Base-by-base conservation (phyloP, 352 stramenopile species). In the Pythium periplocum region DNA sequence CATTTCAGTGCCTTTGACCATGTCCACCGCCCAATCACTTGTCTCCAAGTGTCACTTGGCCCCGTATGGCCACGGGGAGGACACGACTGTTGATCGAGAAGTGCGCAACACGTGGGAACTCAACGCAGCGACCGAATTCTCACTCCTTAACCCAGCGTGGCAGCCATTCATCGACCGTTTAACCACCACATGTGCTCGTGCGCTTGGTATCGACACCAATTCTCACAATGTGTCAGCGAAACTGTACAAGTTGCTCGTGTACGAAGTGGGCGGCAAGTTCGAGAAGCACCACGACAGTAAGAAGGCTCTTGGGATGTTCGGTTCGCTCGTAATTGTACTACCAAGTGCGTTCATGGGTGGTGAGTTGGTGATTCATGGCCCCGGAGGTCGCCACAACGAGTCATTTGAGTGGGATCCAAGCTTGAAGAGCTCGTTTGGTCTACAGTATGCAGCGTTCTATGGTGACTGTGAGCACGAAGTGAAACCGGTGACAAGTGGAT, bases 251-350 rank as follows among this genome's bases (percentile, higher is more conserved):
- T 45, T 83, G 55, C 53, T 83, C 2, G 40, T 78, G 12, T 78
- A 78, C 48, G 69, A 71, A 17, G 44, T 48, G 43, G 69, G 64
- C 5, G 72, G 69, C 31, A 68, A 73, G 51, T 79, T 83, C 46
- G 31, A 62, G 17, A 54, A 42, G 17, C 66, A 79, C 54, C 62
- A 71, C 40, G 72, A 83, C 47, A 83, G 63, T 39, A 69, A 83
- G 59, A 79, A 83, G 52, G 67, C 74, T 43, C 37, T 46, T 34
- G 69, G 69, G 8, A 79, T 79, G 69, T 75, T 83, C 41, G 72
- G 67, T 0, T 75, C 72, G 30, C 51, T 83, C 2, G 54, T 82
- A 40, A 47, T 83, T 3, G 49, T 77, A 47, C 61, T 79, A 9
- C 69, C 72, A 2, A 59, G 63, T 30, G 17, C 31, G 6, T 62